Conservation (phyloP, 2,329 filamentous ascomycete genomes). For the Trichoderma citrinoviride region DNA sequence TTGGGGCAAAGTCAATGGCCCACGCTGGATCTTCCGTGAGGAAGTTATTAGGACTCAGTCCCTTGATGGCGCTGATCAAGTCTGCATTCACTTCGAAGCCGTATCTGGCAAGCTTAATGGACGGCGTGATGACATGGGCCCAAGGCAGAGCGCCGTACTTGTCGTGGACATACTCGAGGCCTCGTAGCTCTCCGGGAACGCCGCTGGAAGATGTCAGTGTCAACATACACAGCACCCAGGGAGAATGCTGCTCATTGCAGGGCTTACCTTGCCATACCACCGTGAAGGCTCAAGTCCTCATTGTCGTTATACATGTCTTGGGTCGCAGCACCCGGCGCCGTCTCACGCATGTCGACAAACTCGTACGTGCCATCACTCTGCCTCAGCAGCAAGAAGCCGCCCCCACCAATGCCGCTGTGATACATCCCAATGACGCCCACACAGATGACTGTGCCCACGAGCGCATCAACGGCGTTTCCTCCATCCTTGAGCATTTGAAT, state of each 20-base stretch:
- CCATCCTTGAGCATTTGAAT: conserved; percentile 55
- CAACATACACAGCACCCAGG: conserved; percentile 29
- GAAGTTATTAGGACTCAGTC: conserved; percentile 53
- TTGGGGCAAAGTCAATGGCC: conserved; percentile 81
- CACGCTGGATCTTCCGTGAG: conserved; percentile 68
- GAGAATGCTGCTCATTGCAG: conserved; percentile 19
- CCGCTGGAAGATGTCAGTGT: conserved; percentile 41
- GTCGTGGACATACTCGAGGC: conserved; percentile 70
- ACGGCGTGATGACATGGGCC: conserved; percentile 65
- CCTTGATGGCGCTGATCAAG: conserved; percentile 65
- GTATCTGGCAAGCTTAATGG: conserved; percentile 67
- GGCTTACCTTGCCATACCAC: conserved; percentile 69
- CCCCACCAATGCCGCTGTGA: conserved; percentile 70
- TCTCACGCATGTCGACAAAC: conserved; percentile 82
- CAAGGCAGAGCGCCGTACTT: conserved; percentile 64
- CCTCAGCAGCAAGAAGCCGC: conserved; percentile 75
- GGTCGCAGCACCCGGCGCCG: conserved; percentile 73
- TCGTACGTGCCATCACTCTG: conserved; percentile 66
- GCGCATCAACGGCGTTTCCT: conserved; percentile 65
- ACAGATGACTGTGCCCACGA: conserved; percentile 63
- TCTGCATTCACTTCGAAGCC: conserved; percentile 73
- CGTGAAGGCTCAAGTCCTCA: conserved; percentile 59
- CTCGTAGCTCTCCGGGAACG: conserved; percentile 68
- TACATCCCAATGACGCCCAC: conserved; percentile 64
- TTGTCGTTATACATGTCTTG: conserved; percentile 80